Evolutionary conservation across 495 filamentous ascomycete species (phyloP), one percentile per base, ranked within the genome.

Genomic region (Hyaloscypha hepaticicola): DNA sequence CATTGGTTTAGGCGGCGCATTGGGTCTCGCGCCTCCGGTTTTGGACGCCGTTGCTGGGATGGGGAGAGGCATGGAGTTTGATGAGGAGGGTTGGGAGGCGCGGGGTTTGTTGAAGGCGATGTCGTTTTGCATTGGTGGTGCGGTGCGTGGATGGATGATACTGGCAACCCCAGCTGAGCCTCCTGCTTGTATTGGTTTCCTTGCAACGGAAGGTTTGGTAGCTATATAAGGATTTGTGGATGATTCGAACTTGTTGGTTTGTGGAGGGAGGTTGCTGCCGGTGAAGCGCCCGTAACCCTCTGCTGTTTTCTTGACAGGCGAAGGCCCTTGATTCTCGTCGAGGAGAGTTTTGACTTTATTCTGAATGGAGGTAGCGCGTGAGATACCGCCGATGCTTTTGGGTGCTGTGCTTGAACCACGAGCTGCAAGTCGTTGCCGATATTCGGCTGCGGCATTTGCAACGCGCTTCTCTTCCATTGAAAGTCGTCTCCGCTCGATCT

Each of bases 391-490:
- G 53, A 81, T 82, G 61, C 77, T 80, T 68, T 78, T 82, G 4
- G 72, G 70, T 41, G 78, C 74, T 14, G 81, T 76, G 26, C 34
- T 31, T 33, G 64, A 29, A 1, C 82, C 85, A 16, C 85, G 75
- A 59, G 87, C 87, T 1, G 90, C 87, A 50, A 96, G 80, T 27
- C 89, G 87, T 63, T 86, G 83, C 4, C 90, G 87, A 72, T 97
- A 96, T 74, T 97, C 95, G 1, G 90, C 93, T n/a, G 92, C 92
- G 0, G 93, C 95, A 50, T 85, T 88, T 34, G 90, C 93, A 11
- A 99, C 96, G n/a, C 95, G 83, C 64, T 88, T 88, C 75, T 99
- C 95, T 76, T 98, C 95, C 73, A 92, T 87, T 22, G 89, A 89
- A 22, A 98, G 84, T 52, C 90, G 85, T 38, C 88, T 82, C 24